Base-by-base conservation (phyloP, 768 basidiomycete genomes). In the Dentipellis fragilis region DNA sequence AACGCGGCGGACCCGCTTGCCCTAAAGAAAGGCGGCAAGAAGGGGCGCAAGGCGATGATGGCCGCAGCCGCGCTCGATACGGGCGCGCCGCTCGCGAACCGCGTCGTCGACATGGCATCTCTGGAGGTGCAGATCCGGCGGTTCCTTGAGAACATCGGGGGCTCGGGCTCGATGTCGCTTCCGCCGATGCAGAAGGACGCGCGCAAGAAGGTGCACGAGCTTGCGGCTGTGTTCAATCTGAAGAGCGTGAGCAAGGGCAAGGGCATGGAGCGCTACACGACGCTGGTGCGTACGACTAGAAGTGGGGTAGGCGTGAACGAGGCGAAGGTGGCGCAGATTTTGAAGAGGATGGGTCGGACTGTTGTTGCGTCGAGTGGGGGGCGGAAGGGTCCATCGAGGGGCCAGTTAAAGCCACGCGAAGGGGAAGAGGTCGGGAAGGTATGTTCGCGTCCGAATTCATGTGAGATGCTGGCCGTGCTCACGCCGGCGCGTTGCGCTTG, bases 361-460 rank as follows among this genome's bases (percentile, higher is more conserved):
- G 60, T 9, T 49, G 38, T n/a, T 4, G 53, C 23, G 38, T 51
- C 49, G n/a, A 66, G 65, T 21, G 64, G 66, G 19, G 68, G 68
- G n/a, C 57, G 55, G 21, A 63, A 66, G 54, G 67, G 68, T 42
- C 70, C 64, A 40, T 63, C 75, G 56, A 29, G 29, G 29, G 78
- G 81, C 17, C 52, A 65, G 14, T 56, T 59, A 3, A 72, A 72
- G 56, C 87, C 87, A 54, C 75, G 71, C 49, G 93, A 96, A 36
- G 93, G 93, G 23, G 92, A 94, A 51, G 84, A 85, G 60, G 91
- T 96, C 48, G 93, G 93, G 14, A 85, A 85, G 75, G 83, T 81
- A 51, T 22, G 78, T 10, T 52, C 53, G 10, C 22, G 2, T 21
- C 45, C 23, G 17, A 10, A 23, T 10, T 19, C 22, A 10, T 38